phyloP scores from a whole-genome alignment of 2,329 filamentous ascomycete genomes.

The Aspergillus ibericus region DNA sequence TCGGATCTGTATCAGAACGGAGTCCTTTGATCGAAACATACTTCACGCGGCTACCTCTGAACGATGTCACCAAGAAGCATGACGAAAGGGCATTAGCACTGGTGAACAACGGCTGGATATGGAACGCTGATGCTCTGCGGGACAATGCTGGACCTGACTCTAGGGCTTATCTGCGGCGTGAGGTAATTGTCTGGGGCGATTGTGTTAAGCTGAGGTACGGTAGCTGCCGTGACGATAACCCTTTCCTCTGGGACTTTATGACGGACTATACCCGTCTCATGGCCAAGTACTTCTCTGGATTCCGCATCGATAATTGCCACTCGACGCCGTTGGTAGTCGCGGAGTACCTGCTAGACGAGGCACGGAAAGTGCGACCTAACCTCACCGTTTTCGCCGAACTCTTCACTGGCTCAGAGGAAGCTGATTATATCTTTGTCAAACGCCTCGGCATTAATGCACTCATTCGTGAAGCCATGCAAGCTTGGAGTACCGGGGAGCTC shows the following conservation, averaged over 20 bases:
- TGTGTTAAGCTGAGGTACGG: slow-evolving; percentile 97
- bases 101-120: slow-evolving; percentile 98
- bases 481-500: slow-evolving; percentile 91
- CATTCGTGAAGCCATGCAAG: slow-evolving; percentile 97
- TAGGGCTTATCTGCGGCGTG: slow-evolving; percentile 87
- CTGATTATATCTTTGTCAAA: slow-evolving; percentile 95
- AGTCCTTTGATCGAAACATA: slow-evolving; percentile 90
- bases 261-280: slow-evolving; percentile 85
- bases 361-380: slow-evolving; percentile 82
- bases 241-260: slow-evolving; percentile 96
- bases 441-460: slow-evolving; percentile 85
- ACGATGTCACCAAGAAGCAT: slow-evolving; percentile 74
- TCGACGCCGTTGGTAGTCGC: slow-evolving; percentile 94
- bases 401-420: slow-evolving; percentile 92
- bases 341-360: slow-evolving; percentile 91
- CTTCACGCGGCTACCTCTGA: slow-evolving; percentile 83
- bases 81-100: slow-evolving; percentile 74
- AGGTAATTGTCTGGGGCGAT: slow-evolving; percentile 98
- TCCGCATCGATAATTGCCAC: slow-evolving; percentile 97
- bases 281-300: slow-evolving; percentile 91
- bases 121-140: slow-evolving; percentile 90
- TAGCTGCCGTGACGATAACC: slow-evolving; percentile 74
- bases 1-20: slow-evolving; percentile 72
- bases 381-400: slow-evolving; percentile 92
- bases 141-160: slow-evolving; percentile 92